Evolutionary conservation across 192 early-diverging fungal genomes (phyloP), one percentile per base, ranked within the genome.

Genomic region (Coemansia sp.): DNA sequence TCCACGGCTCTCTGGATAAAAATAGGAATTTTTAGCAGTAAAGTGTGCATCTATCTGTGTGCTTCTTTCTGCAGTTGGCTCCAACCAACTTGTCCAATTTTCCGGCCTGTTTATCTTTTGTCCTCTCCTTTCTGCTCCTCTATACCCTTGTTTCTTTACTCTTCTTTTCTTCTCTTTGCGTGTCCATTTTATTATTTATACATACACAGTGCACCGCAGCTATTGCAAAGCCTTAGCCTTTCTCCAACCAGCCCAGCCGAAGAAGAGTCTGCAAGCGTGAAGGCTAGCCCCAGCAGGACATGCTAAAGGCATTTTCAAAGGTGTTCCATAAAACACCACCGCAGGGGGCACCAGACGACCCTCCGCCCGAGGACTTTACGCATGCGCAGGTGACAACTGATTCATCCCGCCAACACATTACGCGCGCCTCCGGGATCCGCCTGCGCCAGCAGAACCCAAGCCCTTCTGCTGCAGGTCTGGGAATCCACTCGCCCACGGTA

Each of bases 251-350:
- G 41, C 41, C 11, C 45, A 47, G 31, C 58, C 28, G 42, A 33
- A 59, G 41, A 59, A n/a, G n/a, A n/a, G n/a, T n/a, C n/a, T n/a
- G n/a, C n/a, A n/a, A n/a, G n/a, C n/a, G n/a, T n/a, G n/a, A n/a
- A n/a, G n/a, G n/a, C n/a, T 27, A 27, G 28, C 28, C 19, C 37
- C 19, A 34, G 38, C 38, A 59, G 42, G 30, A 56, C 17, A 77
- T 78, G 75, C 75, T 78, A 40, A 78, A 78, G 62, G 75, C 75
- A 57, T 72, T 78, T 55, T 78, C 75, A 48, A 71, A 72, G 27
- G 75, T 78, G n/a, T 78, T 78, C 58, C 75, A 78, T 62, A 78
- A 78, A 57, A 30, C 52, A 29, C 52, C 52, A 25, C 52, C 68
- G 68, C 65, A 68, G 25, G 68, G 65, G 29, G 50, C 58, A 23